Conservation (phyloP, 2,329 filamentous ascomycete genomes). For the Neocatenulostroma microsporum region DNA sequence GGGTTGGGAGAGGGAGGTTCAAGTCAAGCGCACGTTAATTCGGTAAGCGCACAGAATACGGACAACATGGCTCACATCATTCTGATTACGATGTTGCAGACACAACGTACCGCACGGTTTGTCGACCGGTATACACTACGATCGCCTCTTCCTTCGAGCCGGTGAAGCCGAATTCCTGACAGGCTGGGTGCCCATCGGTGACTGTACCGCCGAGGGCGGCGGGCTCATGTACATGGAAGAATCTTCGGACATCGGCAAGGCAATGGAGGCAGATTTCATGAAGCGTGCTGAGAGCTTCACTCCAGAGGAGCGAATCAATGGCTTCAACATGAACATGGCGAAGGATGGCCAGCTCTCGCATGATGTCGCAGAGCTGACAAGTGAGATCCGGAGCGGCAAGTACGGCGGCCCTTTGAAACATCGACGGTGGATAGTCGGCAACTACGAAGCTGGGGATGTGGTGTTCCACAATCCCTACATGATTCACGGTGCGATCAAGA, state of each 20-base stretch:
- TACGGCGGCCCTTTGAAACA: constrained; percentile 5
- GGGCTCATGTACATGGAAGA: constrained; percentile 38
- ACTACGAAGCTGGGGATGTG: constrained; percentile 49
- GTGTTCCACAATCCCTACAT: constrained; percentile 40
- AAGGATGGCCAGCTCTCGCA: constrained; percentile 21
- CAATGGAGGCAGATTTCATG: constrained; percentile 34
- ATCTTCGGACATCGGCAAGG: constrained; percentile 28
- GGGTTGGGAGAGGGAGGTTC: constrained; percentile 31
- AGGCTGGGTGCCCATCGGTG: constrained; percentile 34
- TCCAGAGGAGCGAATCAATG: constrained; percentile 28
- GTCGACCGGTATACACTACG: constrained; percentile 37
- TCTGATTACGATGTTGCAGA: constrained; percentile 9
- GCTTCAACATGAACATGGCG: constrained; percentile 35
- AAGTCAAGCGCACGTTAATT: constrained; percentile 31
- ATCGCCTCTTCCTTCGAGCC: constrained; percentile 35
- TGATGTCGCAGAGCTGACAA: constrained; percentile 14
- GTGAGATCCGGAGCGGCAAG: constrained; percentile 8
- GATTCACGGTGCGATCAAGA: constrained; percentile 34
- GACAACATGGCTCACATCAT: not conserved
- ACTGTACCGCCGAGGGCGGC: constrained; percentile 30
- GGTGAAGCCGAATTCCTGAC: constrained; percentile 30
- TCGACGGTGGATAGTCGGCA: constrained; percentile 43
- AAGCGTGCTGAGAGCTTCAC: constrained; percentile 21
- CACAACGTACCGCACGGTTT: constrained; percentile 34
- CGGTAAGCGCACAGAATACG: constrained; percentile 15